Evolutionary conservation across 2,329 filamentous ascomycete genomes (phyloP).

Genomic region (Monilinia polystroma): DNA sequence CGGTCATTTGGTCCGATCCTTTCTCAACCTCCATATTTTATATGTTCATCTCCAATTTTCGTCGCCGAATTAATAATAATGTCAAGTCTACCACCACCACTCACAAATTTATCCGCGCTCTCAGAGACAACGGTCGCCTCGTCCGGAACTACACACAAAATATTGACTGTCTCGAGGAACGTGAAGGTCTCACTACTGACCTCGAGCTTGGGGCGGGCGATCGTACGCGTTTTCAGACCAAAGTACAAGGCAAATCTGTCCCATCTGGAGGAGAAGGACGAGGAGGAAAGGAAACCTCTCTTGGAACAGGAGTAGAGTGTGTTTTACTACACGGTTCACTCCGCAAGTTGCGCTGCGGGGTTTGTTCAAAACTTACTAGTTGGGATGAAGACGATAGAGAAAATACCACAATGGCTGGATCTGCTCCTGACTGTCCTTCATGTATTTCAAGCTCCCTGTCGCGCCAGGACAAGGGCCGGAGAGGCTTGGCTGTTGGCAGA

Average conservation of each 20-base stretch:
- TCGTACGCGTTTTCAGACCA: conserved; percentile 55
- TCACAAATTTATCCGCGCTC: conserved; percentile 66
- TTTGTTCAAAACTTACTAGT: conserved; percentile 56
- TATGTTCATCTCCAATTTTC: conserved; percentile 66
- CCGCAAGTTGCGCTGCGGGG: conserved; percentile 61
- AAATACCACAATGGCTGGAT: conserved; percentile 52
- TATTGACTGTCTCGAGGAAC: conserved; percentile 71
- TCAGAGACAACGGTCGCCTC: conserved; percentile 65
- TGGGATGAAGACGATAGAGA: conserved; percentile 57
- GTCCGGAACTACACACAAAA: conserved; percentile 75
- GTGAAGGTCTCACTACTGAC: conserved; percentile 64
- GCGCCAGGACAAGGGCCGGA: conserved; percentile 63
- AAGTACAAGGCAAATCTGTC: conserved; percentile 46
- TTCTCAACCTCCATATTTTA: conserved; percentile 69
- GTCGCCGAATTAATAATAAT: conserved; percentile 59
- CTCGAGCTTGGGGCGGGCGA: conserved; percentile 61
- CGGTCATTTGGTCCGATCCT: conserved; percentile 67
- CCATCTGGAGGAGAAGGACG: conserved; percentile 31
- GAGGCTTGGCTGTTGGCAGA: conserved; percentile 65
- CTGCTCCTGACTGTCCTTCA: conserved; percentile 65
- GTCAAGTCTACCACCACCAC: conserved; percentile 60
- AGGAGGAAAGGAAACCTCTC: conserved; percentile 36
- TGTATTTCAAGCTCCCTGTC: conserved; percentile 63
- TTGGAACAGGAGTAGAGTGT: conserved; percentile 42
- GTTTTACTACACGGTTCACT: conserved; percentile 74